Evolutionary conservation across 352 stramenopile genomes (phyloP), one percentile per base, ranked within the genome.

Genomic region (Phytophthora palmivora): DNA sequence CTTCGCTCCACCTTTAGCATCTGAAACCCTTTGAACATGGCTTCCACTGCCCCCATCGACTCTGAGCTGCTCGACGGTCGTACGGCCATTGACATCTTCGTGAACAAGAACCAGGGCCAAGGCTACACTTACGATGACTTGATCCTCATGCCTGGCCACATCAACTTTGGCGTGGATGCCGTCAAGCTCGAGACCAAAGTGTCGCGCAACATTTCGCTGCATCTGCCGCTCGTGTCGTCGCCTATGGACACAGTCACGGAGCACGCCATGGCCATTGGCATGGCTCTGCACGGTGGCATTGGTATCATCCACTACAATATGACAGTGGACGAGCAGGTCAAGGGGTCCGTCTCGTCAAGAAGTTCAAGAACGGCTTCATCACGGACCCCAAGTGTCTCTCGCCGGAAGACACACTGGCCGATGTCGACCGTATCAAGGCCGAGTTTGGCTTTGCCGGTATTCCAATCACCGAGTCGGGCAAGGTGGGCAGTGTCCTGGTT

Each of bases 231-330:
- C 26, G 94, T 99, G 24, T 98, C 89, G 15, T 99, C 96, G 53
- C 98, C 98, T 21, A 99, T 99, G 98, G 98, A 99, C 84, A 99
- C 98, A 43, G 98, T 99, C 15, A 99, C 98, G 47, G 98, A 99
- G 82, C 87, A 98, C 72, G 88, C 96, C 44, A 99, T 99, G 97
- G 98, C 98, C 44, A 99, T 99, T 61, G 89, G 91, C 51, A 99
- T 99, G 97, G 98, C 98, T 6, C 83, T 99, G 33, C 96, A 99
- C 79, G 98, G 98, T 37, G 95, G 96, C 32, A 99, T 99, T 60
- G 98, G 98, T 28, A 98, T 99, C 67, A 99, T 99, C 68, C 98
- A 99, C 83, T 99, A 99, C 79, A 99, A 99, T 91, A 98, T 99
- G 86, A 97, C 87, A 24, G 74, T 98, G 24, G 93, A 99, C 61